These are phyloP conservation scores for Botrytis tulipae DNA, from an alignment of 2,329 filamentous ascomycete genomes.

Conservation along the genomic window DNA sequence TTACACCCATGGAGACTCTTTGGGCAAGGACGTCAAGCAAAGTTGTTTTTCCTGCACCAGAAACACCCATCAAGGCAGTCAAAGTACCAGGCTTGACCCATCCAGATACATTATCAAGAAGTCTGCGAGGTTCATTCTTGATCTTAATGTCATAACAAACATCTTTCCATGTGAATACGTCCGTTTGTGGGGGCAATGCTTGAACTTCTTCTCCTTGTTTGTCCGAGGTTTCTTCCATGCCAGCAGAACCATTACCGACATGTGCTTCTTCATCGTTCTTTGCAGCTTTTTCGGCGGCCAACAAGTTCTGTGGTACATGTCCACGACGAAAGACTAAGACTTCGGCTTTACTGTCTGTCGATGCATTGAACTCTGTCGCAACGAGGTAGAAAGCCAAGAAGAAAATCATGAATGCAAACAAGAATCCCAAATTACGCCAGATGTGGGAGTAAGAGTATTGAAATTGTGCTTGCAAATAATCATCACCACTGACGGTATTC, in stretches of 20 bases:
- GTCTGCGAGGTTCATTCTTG: constrained; percentile 60
- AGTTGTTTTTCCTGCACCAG: constrained; percentile 85
- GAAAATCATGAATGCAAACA: constrained; percentile 63
- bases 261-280: constrained; percentile 34
- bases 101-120: constrained; percentile 68
- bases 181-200: constrained; percentile 35
- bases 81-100: constrained; percentile 72
- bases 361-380: constrained; percentile 59
- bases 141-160: constrained; percentile 75
- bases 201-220: constrained; percentile 31
- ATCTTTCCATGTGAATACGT: constrained; percentile 39
- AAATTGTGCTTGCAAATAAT: constrained; percentile 55
- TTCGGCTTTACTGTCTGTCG: constrained; percentile 74
- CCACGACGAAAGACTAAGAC: constrained; percentile 73
- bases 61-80: constrained; percentile 68
- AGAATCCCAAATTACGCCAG: constrained; percentile 61
- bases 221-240: constrained; percentile 25
- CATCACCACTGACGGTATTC: constrained; percentile 54
- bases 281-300: constrained; percentile 38
- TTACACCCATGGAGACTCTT: constrained; percentile 84
- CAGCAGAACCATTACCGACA: constrained; percentile 12
- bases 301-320: constrained; percentile 41
- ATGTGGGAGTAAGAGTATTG: constrained; percentile 51
- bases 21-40: constrained; percentile 77
- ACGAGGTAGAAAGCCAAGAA: constrained; percentile 63